Conservation (phyloP, 495 filamentous ascomycete species). For the Aspergillus campestris region DNA sequence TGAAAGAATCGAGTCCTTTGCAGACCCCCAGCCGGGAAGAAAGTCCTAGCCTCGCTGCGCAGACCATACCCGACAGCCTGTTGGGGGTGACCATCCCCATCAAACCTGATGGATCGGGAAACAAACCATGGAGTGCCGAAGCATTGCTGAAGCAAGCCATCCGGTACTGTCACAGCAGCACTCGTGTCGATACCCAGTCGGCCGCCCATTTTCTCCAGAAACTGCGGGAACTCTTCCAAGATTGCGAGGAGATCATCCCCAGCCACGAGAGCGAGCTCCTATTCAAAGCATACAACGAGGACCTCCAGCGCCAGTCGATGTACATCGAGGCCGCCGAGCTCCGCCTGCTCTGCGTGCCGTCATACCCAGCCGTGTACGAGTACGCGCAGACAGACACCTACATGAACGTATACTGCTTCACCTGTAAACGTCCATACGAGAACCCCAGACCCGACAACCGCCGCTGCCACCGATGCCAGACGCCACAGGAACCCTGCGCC, state of each 20-base stretch:
- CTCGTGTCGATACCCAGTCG: constrained; percentile 37
- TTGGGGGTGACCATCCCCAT: constrained; percentile 25
- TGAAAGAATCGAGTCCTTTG: constrained; percentile 31
- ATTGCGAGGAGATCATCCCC: constrained; percentile 36
- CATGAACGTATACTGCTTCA: constrained; percentile 41
- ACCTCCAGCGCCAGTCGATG: constrained; percentile 54
- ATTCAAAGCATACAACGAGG: constrained; percentile 55
- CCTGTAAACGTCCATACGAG: constrained; percentile 38
- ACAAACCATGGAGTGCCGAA: constrained; percentile 43
- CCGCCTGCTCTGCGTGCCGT: constrained; percentile 54
- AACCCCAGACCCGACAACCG: constrained; percentile 34
- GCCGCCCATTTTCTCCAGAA: constrained; percentile 40
- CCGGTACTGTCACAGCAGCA: constrained; percentile 34
- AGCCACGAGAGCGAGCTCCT: constrained; percentile 40
- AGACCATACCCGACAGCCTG: constrained; percentile 14
- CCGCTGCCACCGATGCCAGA: constrained; percentile 36
- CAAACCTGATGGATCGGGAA: constrained; percentile 18
- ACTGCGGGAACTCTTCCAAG: constrained; percentile 31
- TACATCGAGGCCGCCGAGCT: constrained; percentile 61
- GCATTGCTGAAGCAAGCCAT: constrained; percentile 37
- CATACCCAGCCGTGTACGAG: constrained; percentile 53
- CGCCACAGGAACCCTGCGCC: constrained; percentile 35
- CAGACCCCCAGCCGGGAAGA: constrained; percentile 8
- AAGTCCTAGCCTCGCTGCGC: neutral
- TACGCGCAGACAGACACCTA: constrained; percentile 43